These are phyloP conservation scores for Tephrocybe sp. DNA, from an alignment of 768 basidiomycete genomes.

Conservation along the genomic window DNA sequence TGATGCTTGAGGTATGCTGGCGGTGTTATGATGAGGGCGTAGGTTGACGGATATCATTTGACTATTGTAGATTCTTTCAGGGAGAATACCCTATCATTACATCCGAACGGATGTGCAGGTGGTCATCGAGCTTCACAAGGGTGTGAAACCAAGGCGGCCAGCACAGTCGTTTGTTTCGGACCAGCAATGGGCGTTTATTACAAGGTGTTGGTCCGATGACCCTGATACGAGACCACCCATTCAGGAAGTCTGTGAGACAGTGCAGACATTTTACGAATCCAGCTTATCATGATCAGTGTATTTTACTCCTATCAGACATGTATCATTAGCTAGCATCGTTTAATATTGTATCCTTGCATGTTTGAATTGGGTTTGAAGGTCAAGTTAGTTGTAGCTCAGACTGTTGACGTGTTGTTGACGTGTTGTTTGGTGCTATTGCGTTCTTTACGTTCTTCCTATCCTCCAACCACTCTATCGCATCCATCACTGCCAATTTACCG, in stretches of 20 bases:
- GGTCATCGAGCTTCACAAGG: slow-evolving; percentile 38
- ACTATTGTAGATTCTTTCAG: slow-evolving; percentile 31
- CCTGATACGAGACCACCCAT: slow-evolving; percentile 9
- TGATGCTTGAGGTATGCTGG: slow-evolving; percentile 37
- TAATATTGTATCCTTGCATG: no score
- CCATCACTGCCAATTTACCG: no score
- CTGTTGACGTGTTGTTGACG: slow-evolving; percentile 3
- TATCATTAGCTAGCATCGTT: no score
- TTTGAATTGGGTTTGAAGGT: no score
- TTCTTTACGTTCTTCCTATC: background rate
- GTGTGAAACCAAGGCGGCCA: slow-evolving; percentile 37
- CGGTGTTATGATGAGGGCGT: background rate
- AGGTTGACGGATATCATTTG: background rate
- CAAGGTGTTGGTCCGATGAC: slow-evolving; percentile 36
- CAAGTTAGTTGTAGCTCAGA: no score
- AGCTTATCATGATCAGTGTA: no score
- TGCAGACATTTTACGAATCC: no score
- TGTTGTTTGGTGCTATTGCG: background rate
- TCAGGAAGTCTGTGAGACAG: no score
- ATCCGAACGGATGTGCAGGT: slow-evolving; percentile 35
- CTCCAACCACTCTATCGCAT: background rate
- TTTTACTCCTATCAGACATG: no score
- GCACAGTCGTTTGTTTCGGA: slow-evolving; percentile 34
- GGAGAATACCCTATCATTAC: slow-evolving; percentile 40
- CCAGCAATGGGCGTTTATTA: slow-evolving; percentile 39